Evolutionary conservation across 164 flowering plant genomes (phyloP).

Genomic region (Nymphaea thermarum): DNA sequence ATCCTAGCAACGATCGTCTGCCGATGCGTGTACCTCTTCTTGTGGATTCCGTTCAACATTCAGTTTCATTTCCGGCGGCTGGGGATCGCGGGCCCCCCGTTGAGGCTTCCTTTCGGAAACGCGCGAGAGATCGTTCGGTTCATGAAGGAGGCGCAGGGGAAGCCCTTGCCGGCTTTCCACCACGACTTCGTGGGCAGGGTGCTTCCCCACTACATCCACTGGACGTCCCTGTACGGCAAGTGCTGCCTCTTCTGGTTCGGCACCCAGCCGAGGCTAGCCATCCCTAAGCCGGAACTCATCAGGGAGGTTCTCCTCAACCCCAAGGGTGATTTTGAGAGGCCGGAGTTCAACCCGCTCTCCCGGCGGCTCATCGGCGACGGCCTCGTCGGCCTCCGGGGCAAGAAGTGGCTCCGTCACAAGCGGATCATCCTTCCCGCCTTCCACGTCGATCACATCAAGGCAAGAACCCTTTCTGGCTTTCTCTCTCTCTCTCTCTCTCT

Average conservation of each 20-base stretch:
- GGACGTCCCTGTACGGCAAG: slow-evolving; percentile 9
- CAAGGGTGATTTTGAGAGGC: slow-evolving; percentile 4
- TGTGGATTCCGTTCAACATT: slow-evolving; percentile 9
- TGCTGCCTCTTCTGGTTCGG: slow-evolving; percentile 10
- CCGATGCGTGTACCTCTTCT: background rate
- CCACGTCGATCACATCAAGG: slow-evolving; percentile 12
- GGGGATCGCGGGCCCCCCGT: slow-evolving; percentile 15
- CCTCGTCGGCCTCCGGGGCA: slow-evolving; percentile 6
- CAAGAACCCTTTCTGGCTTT: background rate
- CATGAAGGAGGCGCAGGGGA: background rate
- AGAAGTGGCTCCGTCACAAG: slow-evolving; percentile 10
- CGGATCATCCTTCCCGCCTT: slow-evolving; percentile 9
- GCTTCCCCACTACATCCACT: slow-evolving; percentile 5
- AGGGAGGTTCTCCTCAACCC: slow-evolving; percentile 10
- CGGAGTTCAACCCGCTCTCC: slow-evolving; percentile 4
- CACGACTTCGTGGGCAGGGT: slow-evolving; percentile 3
- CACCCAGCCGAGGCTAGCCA: slow-evolving; percentile 8
- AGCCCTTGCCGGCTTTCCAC: slow-evolving; percentile 1
- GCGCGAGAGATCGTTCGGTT: slow-evolving; percentile 7
- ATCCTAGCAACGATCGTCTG: background rate
- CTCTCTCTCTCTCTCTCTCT: too few species aligned
- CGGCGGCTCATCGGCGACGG: slow-evolving; percentile 9
- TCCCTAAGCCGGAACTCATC: slow-evolving; percentile 4
- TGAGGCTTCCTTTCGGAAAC: slow-evolving; percentile 20
- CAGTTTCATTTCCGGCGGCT: slow-evolving; percentile 6